Conservation (phyloP, 768 basidiomycete genomes). For the Amanita jacksonii region DNA sequence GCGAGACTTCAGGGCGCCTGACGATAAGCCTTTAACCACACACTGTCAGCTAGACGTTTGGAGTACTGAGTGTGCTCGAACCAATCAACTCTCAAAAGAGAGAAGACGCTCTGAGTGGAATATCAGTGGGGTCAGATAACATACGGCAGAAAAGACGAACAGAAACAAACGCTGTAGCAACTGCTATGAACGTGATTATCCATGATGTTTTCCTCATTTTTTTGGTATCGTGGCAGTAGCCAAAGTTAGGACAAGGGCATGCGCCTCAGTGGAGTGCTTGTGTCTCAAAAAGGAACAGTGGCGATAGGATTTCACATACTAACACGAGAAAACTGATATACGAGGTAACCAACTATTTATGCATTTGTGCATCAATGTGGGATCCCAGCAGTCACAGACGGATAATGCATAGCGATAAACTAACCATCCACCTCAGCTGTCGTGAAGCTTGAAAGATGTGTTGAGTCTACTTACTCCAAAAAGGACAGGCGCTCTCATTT, state of each 20-base stretch:
- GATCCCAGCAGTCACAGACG: too few species aligned
- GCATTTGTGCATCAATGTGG: too few species aligned
- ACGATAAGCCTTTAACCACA: conserved; percentile 32
- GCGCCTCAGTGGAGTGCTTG: too few species aligned
- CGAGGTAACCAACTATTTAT: too few species aligned
- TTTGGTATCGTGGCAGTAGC: not conserved
- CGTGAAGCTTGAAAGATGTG: conserved; percentile 1
- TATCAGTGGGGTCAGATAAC: not conserved
- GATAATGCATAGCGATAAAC: too few species aligned
- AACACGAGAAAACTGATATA: too few species aligned
- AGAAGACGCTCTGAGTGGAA: conserved; percentile 42
- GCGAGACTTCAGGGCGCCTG: conserved; percentile 32
- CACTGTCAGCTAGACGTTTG: conserved; percentile 8
- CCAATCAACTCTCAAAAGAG: conserved; percentile 56
- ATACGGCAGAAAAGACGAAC: conserved; percentile 20
- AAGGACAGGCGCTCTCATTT: conserved; percentile 59
- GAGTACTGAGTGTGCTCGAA: too few species aligned
- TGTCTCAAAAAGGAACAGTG: too few species aligned
- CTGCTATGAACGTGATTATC: conserved; percentile 49
- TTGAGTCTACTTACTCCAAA: conserved; percentile 39
- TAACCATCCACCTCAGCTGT: conserved; percentile 45
- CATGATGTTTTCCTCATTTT: conserved; percentile 66
- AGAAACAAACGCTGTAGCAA: conserved; percentile 37
- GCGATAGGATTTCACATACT: conserved; percentile 7
- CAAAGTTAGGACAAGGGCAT: too few species aligned